Percentiles rank a stretch among this genome's conserved stretches.
Evolutionary conservation across 2,329 filamentous ascomycete genomes (phyloP).

Genomic region (Beauveria bassiana): DNA sequence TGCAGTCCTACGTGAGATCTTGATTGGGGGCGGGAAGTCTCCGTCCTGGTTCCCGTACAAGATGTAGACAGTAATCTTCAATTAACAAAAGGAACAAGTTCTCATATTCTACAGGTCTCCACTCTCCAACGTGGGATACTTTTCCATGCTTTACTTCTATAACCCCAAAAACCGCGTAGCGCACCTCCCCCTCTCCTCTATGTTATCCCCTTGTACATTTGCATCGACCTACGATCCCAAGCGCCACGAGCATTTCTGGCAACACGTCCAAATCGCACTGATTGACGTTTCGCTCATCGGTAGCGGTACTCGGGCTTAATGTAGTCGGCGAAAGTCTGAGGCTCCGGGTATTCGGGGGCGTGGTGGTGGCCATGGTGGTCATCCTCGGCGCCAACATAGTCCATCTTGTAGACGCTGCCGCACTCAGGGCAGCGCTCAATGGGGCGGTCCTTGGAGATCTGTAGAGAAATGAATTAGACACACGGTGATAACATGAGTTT

Average conservation of each 20-base stretch:
- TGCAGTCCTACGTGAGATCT: neutral
- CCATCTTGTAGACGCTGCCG: slow-evolving; percentile 95
- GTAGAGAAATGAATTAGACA: slow-evolving; percentile 6
- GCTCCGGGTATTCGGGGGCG: slow-evolving; percentile 64
- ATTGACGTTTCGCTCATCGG: slow-evolving; percentile 25
- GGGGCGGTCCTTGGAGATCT: slow-evolving; percentile 84
- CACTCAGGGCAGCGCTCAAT: slow-evolving; percentile 95
- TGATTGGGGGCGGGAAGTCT: neutral
- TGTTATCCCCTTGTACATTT: slow-evolving; percentile 5
- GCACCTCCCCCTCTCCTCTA: neutral
- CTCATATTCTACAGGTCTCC: slow-evolving; percentile 34
- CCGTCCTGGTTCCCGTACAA: neutral
- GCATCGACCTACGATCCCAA: neutral
- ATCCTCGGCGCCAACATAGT: slow-evolving; percentile 81
- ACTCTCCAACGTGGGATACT: slow-evolving; percentile 15
- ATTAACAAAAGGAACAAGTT: slow-evolving; percentile 27
- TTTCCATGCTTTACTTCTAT: slow-evolving; percentile 14
- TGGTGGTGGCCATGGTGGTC: slow-evolving; percentile 55
- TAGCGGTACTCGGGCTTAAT: slow-evolving; percentile 94
- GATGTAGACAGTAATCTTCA: slow-evolving; percentile 19
- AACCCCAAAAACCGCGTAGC: slow-evolving; percentile 14
- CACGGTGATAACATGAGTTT: neutral
- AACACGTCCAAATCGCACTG: neutral
- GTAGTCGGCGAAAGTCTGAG: slow-evolving; percentile 95
- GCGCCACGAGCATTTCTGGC: neutral